A percentile compares a stretch with the other conserved stretches of the same genome.
phyloP scores from a whole-genome alignment of 2,329 filamentous ascomycete genomes.

The Fusarium anguioides region DNA sequence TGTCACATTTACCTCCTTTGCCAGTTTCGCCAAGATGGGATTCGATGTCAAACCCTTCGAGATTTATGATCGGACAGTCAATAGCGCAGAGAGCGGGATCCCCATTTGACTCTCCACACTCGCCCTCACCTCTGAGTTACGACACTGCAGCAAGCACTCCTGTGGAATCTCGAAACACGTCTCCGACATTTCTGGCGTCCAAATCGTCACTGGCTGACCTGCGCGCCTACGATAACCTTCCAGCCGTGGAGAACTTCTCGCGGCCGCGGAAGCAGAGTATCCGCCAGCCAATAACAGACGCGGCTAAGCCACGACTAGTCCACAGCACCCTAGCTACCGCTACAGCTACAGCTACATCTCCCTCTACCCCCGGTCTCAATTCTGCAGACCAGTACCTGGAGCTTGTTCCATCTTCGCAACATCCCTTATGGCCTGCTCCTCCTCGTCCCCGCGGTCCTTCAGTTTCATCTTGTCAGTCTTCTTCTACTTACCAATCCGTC shows the following conservation, averaged over 20 bases:
- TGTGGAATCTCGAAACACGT: conserved; percentile 45
- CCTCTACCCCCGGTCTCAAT: conserved; percentile 41
- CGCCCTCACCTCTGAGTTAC: conserved; percentile 42
- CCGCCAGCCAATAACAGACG: conserved; percentile 55
- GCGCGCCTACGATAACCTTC: conserved; percentile 51
- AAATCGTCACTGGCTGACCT: conserved; percentile 51
- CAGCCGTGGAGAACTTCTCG: conserved; percentile 69
- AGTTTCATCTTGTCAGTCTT: conserved; percentile 59
- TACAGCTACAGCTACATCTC: conserved; percentile 1
- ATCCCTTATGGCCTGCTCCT: conserved; percentile 55
- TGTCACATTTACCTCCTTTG: conserved; percentile 49
- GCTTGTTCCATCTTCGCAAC: conserved; percentile 45
- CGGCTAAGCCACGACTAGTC: conserved; percentile 46
- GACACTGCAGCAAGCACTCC: conserved; percentile 38
- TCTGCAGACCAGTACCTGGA: conserved; percentile 48
- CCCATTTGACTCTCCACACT: conserved; percentile 43
- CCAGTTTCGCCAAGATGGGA: conserved; percentile 61
- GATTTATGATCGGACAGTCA: conserved; percentile 43
- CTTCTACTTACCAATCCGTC: conserved; percentile 53
- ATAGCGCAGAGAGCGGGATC: conserved; percentile 38
- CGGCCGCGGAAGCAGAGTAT: conserved; percentile 67
- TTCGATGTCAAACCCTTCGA: conserved; percentile 48
- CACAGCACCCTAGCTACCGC: conserved; percentile 23
- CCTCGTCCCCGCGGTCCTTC: conserved; percentile 58
- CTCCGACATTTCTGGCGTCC: conserved; percentile 47